Conservation (phyloP, 176 grass and related monocot genomes). For the Oryza nivara region DNA sequence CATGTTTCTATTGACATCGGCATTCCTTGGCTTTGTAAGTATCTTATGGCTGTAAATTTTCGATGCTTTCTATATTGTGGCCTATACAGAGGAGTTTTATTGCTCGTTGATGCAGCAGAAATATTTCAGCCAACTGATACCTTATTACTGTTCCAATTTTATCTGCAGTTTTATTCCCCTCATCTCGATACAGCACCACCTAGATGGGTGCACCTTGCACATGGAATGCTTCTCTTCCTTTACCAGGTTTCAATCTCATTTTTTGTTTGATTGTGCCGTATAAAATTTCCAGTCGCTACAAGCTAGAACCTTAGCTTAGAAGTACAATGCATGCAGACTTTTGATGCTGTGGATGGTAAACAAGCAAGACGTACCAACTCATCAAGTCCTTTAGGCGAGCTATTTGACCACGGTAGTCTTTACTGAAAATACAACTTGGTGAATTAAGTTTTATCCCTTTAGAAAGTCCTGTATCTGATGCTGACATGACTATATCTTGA, state of each 20-base stretch:
- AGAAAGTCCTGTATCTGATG: constrained; percentile 1
- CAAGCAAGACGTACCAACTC: constrained; percentile 96
- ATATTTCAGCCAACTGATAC: neutral
- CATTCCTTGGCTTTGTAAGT: constrained; percentile 96
- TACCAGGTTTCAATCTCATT: constrained; percentile 67
- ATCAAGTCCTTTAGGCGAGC: constrained; percentile 95
- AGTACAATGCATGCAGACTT: constrained; percentile 60
- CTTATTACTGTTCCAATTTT: constrained; percentile 25
- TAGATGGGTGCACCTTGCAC: constrained; percentile 97
- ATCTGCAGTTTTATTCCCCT: constrained; percentile 78
- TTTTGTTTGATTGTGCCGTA: constrained; percentile 6
- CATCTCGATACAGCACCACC: constrained; percentile 89
- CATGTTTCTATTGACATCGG: constrained; percentile 78
- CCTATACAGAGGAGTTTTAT: constrained; percentile 17
- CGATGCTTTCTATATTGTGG: neutral
- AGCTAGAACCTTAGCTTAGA: constrained; percentile 4
- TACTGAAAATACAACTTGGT: constrained; percentile 13
- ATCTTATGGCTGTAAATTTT: neutral
- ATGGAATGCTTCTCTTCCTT: constrained; percentile 93
- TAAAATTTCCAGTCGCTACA: neutral
- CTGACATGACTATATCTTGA: constrained; percentile 40
- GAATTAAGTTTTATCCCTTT: constrained; percentile 18
- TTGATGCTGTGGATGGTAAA: constrained; percentile 99
- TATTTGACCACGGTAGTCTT: constrained; percentile 94
- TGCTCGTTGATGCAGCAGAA: neutral